These are phyloP conservation scores for Sclerotinia sclerotiorum DNA, from an alignment of 2,329 filamentous ascomycete species.

Conservation along the genomic window DNA sequence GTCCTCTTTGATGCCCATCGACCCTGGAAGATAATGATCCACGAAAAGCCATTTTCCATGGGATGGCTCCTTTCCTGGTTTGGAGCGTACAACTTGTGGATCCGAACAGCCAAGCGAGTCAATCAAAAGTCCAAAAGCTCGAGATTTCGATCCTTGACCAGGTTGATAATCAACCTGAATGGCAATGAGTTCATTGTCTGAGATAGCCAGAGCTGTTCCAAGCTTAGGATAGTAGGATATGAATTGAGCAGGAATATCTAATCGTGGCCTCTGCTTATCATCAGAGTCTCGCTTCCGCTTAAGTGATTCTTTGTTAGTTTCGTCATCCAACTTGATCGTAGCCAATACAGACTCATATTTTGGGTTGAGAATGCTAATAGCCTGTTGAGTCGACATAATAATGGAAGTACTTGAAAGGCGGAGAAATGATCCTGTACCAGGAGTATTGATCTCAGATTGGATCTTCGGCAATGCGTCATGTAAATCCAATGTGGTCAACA, in stretches of 20 bases:
- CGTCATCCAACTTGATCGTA: constrained; percentile 41
- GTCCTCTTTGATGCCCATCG: constrained; percentile 28
- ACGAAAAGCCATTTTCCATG: constrained; percentile 30
- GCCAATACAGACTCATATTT: constrained; percentile 58
- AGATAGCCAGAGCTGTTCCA: constrained; percentile 64
- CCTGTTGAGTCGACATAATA: constrained; percentile 57
- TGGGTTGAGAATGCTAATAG: constrained; percentile 66
- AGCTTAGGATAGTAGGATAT: constrained; percentile 64
- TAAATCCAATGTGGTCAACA: constrained; percentile 63
- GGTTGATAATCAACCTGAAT: constrained; percentile 67
- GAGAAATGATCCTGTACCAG: constrained; percentile 60
- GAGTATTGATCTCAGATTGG: constrained; percentile 53
- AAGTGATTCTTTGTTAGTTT: constrained; percentile 26
- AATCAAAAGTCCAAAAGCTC: constrained; percentile 63
- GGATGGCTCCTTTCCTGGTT: constrained; percentile 21
- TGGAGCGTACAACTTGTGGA: constrained; percentile 38
- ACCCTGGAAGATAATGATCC: constrained; percentile 34
- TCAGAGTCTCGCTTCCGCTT: constrained; percentile 35
- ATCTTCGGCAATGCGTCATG: constrained; percentile 61
- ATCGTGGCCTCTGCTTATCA: constrained; percentile 19
- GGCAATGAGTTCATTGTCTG: constrained; percentile 63
- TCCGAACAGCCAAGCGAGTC: constrained; percentile 72
- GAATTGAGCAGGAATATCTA: constrained; percentile 39
- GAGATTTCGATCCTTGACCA: constrained; percentile 54
- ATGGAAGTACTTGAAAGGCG: constrained; percentile 66